phyloP scores from a whole-genome alignment of 805 yeast species.

The Isabelozyma rhagii region DNA sequence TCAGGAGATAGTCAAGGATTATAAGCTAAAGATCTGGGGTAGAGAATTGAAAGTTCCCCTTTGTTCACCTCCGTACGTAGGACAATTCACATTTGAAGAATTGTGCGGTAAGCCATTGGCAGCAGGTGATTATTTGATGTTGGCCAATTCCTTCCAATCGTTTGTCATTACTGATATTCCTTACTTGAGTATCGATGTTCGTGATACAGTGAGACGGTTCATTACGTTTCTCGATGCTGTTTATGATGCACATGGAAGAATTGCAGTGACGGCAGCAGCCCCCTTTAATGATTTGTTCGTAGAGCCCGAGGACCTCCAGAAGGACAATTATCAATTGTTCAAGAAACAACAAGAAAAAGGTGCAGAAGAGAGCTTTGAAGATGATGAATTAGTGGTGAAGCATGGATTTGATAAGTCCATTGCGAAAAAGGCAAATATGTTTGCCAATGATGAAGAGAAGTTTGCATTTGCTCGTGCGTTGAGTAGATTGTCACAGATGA shows the following conservation, averaged over 20 bases:
- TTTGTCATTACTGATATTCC: conserved; percentile 95
- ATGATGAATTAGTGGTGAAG: conserved; percentile 63
- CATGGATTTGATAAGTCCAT: conserved; percentile 75
- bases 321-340: conserved; percentile 45
- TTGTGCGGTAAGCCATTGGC: conserved; percentile 85
- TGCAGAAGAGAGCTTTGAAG: conserved; percentile 40
- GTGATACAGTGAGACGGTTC: conserved; percentile 86
- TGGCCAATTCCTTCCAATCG: conserved; percentile 72
- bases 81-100: conserved; percentile 83
- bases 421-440: conserved; percentile 70
- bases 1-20: conserved; percentile 15
- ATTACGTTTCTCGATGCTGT: conserved; percentile 95
- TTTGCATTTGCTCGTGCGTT: conserved; percentile 96
- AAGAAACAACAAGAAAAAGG: conserved; percentile 34
- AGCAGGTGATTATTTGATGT: conserved; percentile 89
- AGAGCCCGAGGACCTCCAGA: conserved; percentile 64
- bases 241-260: conserved; percentile 82
- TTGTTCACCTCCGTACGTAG: conserved; percentile 75
- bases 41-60: conserved; percentile 72
- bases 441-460: conserved; percentile 89
- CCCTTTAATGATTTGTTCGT: conserved; percentile 83
- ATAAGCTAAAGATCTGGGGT: conserved; percentile 75
- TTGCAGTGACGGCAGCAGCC: conserved; percentile 88
- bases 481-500: conserved; percentile 89
- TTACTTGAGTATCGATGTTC: conserved; percentile 65